A percentile compares a stretch with the other conserved stretches of the same genome.
Conservation (phyloP, 2,329 filamentous ascomycete genomes). For the Trichoderma brevicompactum region DNA sequence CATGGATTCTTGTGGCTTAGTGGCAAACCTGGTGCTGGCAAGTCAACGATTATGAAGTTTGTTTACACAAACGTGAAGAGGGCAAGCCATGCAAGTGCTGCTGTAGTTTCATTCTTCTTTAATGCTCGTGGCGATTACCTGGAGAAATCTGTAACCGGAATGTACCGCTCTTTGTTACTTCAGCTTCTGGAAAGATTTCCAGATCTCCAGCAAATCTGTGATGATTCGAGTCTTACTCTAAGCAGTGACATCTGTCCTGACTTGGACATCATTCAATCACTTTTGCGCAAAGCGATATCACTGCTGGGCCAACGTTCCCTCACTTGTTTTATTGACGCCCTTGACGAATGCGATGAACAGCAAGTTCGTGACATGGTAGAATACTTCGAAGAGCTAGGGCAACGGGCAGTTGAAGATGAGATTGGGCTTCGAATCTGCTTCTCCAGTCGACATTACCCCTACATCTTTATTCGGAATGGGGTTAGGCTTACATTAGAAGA, state of each 20-base stretch:
- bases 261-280: not conserved
- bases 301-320: conserved; percentile 13
- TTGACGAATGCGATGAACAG: conserved; percentile 52
- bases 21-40: conserved; percentile 30
- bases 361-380: conserved; percentile 48
- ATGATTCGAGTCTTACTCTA: not conserved
- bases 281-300: not conserved
- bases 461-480: conserved; percentile 42
- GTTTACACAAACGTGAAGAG: not conserved
- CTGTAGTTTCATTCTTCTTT: conserved; percentile 51
- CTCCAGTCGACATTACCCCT: conserved; percentile 54
- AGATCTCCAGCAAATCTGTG: conserved; percentile 31
- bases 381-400: conserved; percentile 47
- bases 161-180: conserved; percentile 54
- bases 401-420: conserved; percentile 30
- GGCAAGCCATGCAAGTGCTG: no score
- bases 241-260: not conserved
- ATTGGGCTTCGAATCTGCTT: conserved; percentile 46
- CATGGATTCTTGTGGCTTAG: conserved; percentile 28
- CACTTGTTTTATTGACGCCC: conserved; percentile 45
- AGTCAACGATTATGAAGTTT: conserved; percentile 30
- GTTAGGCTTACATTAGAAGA: conserved; percentile 37
- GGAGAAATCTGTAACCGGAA: conserved; percentile 51
- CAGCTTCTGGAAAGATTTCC: conserved; percentile 44
- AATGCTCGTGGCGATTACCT: conserved; percentile 50